These are phyloP conservation scores for Cladosporium colombiae DNA, from an alignment of 2,329 filamentous ascomycete genomes.

Conservation along the genomic window DNA sequence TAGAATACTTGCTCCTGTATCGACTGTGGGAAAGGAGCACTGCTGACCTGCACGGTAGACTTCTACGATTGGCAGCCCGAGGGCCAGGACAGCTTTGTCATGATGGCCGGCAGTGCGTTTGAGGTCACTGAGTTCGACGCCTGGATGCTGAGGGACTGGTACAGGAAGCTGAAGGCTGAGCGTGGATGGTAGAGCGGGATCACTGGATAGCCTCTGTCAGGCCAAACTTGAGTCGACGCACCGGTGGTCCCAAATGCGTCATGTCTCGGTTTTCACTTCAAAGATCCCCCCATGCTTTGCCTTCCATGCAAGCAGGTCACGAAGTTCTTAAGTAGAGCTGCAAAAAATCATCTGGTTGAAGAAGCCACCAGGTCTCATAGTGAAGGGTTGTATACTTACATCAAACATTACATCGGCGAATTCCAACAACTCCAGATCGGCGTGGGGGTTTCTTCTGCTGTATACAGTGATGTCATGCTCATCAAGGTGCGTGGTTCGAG, in stretches of 20 bases:
- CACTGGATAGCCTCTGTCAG: no score
- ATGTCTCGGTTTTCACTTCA: no score
- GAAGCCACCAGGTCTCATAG: neutral
- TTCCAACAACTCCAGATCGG: no score
- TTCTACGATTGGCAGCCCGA: conserved; percentile 50
- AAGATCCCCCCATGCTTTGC: no score
- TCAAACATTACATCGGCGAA: no score
- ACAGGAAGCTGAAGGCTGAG: conserved; percentile 35
- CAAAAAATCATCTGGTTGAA: no score
- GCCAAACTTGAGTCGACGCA: neutral
- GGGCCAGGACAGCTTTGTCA: conserved; percentile 47
- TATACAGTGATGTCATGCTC: neutral
- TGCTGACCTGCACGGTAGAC: conserved; percentile 29
- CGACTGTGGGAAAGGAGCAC: no score
- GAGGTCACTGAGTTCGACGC: conserved; percentile 52
- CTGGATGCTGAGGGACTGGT: conserved; percentile 54
- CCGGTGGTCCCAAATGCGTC: no score
- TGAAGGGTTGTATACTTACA: neutral
- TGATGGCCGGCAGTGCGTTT: conserved; percentile 47
- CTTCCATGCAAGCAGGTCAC: no score
- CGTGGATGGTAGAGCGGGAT: conserved; percentile 20
- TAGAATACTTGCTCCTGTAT: no score
- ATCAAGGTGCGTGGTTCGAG: neutral
- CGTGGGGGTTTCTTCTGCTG: neutral
- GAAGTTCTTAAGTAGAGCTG: no score